Percentiles rank a stretch among this genome's conserved stretches.
These are phyloP conservation scores for Drechslera avenae DNA, from an alignment of 2,329 filamentous ascomycete genomes.

Conservation along the genomic window DNA sequence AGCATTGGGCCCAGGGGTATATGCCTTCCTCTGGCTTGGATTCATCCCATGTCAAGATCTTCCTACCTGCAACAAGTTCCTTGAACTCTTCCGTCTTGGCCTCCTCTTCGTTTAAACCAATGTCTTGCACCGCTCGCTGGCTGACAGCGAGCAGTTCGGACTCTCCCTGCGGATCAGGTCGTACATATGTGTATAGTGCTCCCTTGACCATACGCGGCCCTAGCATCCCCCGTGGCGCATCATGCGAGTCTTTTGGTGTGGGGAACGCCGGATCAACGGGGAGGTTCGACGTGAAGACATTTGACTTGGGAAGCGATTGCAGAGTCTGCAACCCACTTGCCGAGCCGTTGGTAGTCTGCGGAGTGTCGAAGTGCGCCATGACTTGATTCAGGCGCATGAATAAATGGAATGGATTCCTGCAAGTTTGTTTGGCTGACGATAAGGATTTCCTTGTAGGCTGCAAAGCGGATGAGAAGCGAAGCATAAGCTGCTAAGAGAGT, in stretches of 20 bases:
- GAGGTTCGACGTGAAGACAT: conserved; percentile 67
- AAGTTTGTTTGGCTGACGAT: conserved; percentile 5
- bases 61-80: conserved; percentile 79
- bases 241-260: conserved; percentile 80
- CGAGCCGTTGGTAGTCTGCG: conserved; percentile 24
- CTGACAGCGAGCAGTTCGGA: conserved; percentile 84
- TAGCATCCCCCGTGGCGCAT: conserved; percentile 76
- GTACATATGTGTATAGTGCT: conserved; percentile 88
- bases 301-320: conserved; percentile 65
- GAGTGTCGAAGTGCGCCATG: conserved; percentile 50
- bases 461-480: conserved; percentile 18
- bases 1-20: conserved; percentile 98
- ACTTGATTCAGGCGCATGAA: conserved; percentile 50
- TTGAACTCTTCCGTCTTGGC: conserved; percentile 75
- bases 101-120: conserved; percentile 75
- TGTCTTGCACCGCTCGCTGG: conserved; percentile 74
- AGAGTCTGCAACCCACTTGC: conserved; percentile 43
- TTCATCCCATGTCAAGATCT: conserved; percentile 77
- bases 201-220: conserved; percentile 81
- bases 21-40: conserved; percentile 60
- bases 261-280: conserved; percentile 79
- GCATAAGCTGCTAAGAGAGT: conserved; percentile 18
- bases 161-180: conserved; percentile 73
- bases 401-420: conserved; percentile 14
- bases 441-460: conserved; percentile 8